These are phyloP conservation scores for Cryomyces minteri DNA, from an alignment of 495 filamentous ascomycete species.

Conservation along the genomic window DNA sequence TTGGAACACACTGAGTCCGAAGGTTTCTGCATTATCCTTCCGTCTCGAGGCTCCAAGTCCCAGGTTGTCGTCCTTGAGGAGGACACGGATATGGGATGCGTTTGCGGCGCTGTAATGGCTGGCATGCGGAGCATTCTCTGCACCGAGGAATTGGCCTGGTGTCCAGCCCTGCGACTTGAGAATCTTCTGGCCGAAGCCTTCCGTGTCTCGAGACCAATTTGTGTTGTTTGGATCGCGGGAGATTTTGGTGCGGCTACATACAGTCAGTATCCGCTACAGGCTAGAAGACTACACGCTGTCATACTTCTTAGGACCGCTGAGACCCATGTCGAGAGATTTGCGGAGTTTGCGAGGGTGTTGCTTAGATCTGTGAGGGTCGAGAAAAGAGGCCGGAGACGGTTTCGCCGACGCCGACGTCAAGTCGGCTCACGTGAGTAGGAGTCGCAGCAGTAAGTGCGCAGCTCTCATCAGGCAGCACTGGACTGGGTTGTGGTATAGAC, in stretches of 20 bases:
- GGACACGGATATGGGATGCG: constrained; percentile 57
- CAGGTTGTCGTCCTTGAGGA: constrained; percentile 73
- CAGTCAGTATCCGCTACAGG: neutral
- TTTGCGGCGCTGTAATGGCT: constrained; percentile 57
- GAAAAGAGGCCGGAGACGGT: no score
- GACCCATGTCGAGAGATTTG: constrained; percentile 5
- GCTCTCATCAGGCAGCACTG: neutral
- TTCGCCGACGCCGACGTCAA: no score
- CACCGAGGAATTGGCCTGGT: constrained; percentile 65
- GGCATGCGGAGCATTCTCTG: constrained; percentile 49
- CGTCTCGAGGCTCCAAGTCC: constrained; percentile 66
- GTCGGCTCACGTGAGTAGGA: no score
- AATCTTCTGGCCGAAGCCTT: constrained; percentile 70
- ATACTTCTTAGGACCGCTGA: constrained; percentile 11
- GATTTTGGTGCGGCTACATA: constrained; percentile 55
- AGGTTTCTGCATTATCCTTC: constrained; percentile 45
- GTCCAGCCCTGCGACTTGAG: constrained; percentile 78
- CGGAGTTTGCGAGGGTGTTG: neutral
- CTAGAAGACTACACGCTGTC: neutral
- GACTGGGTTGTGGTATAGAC: neutral
- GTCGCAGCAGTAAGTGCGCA: no score
- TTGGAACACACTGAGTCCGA: constrained; percentile 69
- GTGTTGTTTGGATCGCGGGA: constrained; percentile 88
- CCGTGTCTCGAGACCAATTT: constrained; percentile 66
- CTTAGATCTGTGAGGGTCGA: no score